Evolutionary conservation across 2,329 filamentous ascomycete genomes (phyloP).

Genomic region (Phyllosticta capitalensis): DNA sequence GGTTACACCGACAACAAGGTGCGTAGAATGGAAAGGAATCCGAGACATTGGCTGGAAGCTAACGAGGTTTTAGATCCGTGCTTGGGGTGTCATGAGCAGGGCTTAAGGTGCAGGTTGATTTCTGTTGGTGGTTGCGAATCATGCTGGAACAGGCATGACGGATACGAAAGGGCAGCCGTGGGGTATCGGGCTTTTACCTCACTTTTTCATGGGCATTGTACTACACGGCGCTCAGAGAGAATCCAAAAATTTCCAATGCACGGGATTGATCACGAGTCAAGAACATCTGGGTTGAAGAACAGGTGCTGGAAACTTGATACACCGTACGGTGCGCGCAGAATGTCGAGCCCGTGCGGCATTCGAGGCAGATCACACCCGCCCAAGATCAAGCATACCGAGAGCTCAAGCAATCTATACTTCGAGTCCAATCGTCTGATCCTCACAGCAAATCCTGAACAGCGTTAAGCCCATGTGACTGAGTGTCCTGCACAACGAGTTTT

Average conservation of each 20-base stretch:
- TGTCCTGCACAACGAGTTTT: too few relatives aligned
- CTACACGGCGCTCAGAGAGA: conserved; percentile 33
- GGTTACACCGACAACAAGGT: conserved; percentile 97
- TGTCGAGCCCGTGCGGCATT: not conserved
- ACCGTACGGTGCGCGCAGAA: not conserved
- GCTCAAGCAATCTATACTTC: not conserved
- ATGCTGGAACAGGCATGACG: conserved; percentile 11
- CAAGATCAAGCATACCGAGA: not conserved
- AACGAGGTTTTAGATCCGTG: conserved; percentile 21
- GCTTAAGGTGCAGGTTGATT: conserved; percentile 25
- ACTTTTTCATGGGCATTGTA: conserved; percentile 17
- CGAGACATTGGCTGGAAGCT: not conserved
- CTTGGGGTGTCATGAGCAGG: conserved; percentile 34
- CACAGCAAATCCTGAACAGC: too few relatives aligned
- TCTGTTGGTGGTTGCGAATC: conserved; percentile 10
- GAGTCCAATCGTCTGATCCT: not conserved
- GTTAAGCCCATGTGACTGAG: too few relatives aligned
- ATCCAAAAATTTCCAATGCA: conserved; percentile 34
- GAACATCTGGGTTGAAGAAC: not conserved
- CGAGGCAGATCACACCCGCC: not conserved
- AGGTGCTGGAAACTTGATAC: not conserved
- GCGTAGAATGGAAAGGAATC: conserved; percentile 15
- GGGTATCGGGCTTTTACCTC: conserved; percentile 11
- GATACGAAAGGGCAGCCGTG: conserved; percentile 11
- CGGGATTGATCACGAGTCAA: conserved; percentile 5